Conservation (phyloP, 176 grass and related monocot species). For the Urochloa ruziziensis region DNA sequence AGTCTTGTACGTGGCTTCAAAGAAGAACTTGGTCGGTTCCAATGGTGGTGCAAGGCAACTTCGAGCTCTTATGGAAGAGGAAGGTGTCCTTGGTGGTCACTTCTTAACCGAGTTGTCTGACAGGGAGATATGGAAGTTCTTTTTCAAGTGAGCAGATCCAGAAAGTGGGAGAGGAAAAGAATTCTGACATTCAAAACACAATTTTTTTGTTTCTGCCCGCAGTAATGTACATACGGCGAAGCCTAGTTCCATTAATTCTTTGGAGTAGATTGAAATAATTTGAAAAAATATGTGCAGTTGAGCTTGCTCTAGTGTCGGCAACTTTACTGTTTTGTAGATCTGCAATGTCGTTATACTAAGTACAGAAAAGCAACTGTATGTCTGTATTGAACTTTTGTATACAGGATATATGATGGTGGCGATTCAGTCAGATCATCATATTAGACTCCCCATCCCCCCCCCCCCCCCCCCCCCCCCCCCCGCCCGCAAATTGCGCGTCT, state of each 20-base stretch:
- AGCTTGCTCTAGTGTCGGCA: conserved; percentile 17
- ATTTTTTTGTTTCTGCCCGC: conserved; percentile 22
- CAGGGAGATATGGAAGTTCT: conserved; percentile 86
- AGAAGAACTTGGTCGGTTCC: conserved; percentile 84
- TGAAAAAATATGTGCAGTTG: conserved; percentile 14
- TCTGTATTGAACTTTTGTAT: neutral
- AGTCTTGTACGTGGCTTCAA: conserved; percentile 69
- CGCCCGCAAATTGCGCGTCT: neutral
- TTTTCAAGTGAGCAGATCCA: conserved; percentile 63
- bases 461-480: too few species aligned
- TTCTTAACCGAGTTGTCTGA: conserved; percentile 63
- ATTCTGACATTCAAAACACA: neutral
- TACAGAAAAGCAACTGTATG: conserved; percentile 23
- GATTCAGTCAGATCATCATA: conserved; percentile 19
- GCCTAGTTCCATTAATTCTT: conserved; percentile 58
- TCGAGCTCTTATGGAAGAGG: conserved; percentile 75
- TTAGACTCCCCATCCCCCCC: too few species aligned
- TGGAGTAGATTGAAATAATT: conserved; percentile 26
- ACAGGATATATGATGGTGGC: conserved; percentile 14
- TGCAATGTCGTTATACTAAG: neutral
- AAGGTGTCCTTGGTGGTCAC: conserved; percentile 69
- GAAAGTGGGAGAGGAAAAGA: conserved; percentile 14
- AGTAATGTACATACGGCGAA: conserved; percentile 44
- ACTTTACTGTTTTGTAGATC: conserved; percentile 5
- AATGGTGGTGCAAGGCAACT: conserved; percentile 61